Conservation (phyloP, 768 basidiomycete species). For the Leccinum aurantiacum region DNA sequence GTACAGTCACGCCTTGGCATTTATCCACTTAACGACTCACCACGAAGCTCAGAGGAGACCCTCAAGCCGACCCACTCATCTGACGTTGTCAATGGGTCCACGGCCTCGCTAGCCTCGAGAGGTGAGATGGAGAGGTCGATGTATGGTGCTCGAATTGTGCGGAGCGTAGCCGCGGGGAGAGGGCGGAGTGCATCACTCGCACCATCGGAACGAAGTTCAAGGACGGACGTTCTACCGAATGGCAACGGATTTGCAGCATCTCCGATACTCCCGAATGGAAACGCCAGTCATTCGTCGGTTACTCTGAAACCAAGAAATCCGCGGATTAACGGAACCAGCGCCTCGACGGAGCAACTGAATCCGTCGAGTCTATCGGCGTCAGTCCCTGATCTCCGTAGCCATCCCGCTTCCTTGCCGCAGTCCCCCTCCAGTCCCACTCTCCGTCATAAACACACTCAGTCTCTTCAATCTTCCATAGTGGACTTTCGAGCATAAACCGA, state of each 20-base stretch:
- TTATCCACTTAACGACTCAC: conserved; percentile 36
- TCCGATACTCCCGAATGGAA: conserved; percentile 25
- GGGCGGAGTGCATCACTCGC: conserved; percentile 40
- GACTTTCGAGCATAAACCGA: conserved; percentile 29
- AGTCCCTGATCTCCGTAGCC: conserved; percentile 25
- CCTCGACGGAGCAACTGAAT: conserved; percentile 9
- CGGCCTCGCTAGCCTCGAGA: conserved; percentile 41
- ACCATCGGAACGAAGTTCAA: conserved; percentile 31
- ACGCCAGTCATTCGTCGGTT: conserved; percentile 19
- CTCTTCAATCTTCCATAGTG: conserved; percentile 15
- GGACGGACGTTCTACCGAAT: conserved; percentile 12
- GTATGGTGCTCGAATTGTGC: conserved; percentile 51
- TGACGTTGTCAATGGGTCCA: conserved; percentile 45
- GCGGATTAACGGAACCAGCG: conserved; percentile 10
- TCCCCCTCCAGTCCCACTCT: conserved; percentile 14
- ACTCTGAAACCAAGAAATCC: conserved; percentile 22
- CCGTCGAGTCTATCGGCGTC: conserved; percentile 24
- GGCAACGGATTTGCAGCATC: conserved; percentile 11
- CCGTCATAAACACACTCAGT: conserved; percentile 12
- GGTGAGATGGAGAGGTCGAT: conserved; percentile 20
- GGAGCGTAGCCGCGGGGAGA: conserved; percentile 52
- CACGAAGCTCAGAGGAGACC: conserved; percentile 63
- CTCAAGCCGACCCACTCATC: conserved; percentile 47
- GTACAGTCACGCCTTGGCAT: conserved; percentile 37
- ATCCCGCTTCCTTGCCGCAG: conserved; percentile 12